These are phyloP conservation scores for Saccharomycopsis lassenensis DNA, from an alignment of 805 yeast genomes.

Conservation along the genomic window DNA sequence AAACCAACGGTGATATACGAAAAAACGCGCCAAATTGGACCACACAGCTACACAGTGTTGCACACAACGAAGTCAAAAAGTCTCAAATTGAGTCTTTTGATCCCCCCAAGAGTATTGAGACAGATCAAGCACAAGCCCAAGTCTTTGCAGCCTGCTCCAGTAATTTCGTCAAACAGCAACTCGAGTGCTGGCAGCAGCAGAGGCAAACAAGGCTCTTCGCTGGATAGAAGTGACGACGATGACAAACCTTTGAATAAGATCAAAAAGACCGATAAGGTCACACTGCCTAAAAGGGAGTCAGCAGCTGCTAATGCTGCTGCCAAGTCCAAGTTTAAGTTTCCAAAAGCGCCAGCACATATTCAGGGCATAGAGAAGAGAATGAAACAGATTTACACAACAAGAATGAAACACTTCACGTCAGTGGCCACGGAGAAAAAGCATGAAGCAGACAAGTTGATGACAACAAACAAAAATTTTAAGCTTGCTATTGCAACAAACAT, in stretches of 20 bases:
- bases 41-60: background rate
- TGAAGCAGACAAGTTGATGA: constrained; percentile 10
- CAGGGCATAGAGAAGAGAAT: constrained; percentile 1
- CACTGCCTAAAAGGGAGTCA: too few species aligned
- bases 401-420: constrained; percentile 5
- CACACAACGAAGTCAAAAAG: background rate
- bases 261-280: too few species aligned
- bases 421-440: constrained; percentile 12
- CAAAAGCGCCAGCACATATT: background rate
- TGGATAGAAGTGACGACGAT: too few species aligned
- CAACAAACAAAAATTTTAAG: background rate
- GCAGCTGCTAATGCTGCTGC: too few species aligned
- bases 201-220: too few species aligned
- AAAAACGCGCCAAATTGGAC: background rate
- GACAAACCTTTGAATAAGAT: too few species aligned
- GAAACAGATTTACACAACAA: constrained; percentile 1
- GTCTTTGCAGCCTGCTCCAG: too few species aligned
- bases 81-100: background rate
- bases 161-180: too few species aligned
- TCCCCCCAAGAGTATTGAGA: background rate
- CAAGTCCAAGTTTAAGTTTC: background rate
- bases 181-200: too few species aligned
- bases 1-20: constrained; percentile 2
- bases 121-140: too few species aligned
- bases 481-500: constrained; percentile 2